Base-by-base conservation (phyloP, 2,329 filamentous ascomycete species). In the Microcyclosporella mali region DNA sequence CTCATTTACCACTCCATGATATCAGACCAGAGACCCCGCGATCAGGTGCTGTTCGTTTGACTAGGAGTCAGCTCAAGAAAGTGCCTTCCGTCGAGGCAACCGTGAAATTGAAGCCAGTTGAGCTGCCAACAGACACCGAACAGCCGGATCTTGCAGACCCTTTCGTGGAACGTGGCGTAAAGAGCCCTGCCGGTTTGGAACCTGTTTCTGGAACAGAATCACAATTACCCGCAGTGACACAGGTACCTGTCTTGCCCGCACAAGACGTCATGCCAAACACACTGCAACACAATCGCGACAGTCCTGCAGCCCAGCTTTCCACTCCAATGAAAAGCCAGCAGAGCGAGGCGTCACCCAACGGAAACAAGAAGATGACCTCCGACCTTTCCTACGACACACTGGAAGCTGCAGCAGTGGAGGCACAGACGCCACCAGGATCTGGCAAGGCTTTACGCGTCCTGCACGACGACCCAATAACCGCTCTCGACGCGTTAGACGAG, bases 401-500 rank as follows among this genome's bases (percentile, higher is more conserved):
- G 18, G 53, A 60, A 43, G 44, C 46, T 4, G 56, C 58, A 10
- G 56, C 46, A 12, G 47, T 57, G 14, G 37, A 52, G 18, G 50
- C 49, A 7, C 43, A 42, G 4, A 52, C 43, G 16, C 45, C 56
- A 25, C 43, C 46, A 21, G 39, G 15, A 25, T 45, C 40, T 3
- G 30, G n/a, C 14, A 45, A 30, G 28, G 17, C 18, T 3, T 47
- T 37, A 19, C 36, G 28, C 11, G 8, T 36, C 53, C 60, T 59
- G 6, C 55, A 65, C 19, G 68, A 73, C 49, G 66, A 72, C 45
- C 70, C 71, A 2, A 69, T 76, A 21, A 67, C 70, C 41, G 73
- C 71, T 3, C 63, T 75, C 28, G 73, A 77, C 50, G 68, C 66
- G 2, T 63, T 75, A 6, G 71, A 76, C 43, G 72, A 77, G 41